Conservation (phyloP, 2,329 filamentous ascomycete genomes). For the Hypoxylon sp. region DNA sequence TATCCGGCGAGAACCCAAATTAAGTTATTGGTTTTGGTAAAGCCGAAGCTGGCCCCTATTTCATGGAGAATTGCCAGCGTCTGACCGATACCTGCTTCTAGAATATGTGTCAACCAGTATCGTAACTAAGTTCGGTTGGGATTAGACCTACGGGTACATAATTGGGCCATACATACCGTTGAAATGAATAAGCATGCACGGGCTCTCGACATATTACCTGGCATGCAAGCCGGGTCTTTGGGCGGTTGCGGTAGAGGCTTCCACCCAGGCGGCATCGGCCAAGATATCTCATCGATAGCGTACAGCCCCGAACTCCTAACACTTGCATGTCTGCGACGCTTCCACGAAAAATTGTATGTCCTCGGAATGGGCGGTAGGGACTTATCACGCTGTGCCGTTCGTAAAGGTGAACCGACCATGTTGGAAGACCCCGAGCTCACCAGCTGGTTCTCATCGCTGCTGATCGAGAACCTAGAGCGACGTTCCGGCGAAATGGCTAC, state of each 20-base stretch:
- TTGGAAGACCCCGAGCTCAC: conserved; percentile 31
- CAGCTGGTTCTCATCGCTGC: conserved; percentile 41
- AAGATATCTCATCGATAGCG: conserved; percentile 32
- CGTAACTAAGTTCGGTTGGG: background rate
- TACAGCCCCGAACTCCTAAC: conserved; percentile 16
- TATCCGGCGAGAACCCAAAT: conserved; percentile 73
- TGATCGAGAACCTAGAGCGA: conserved; percentile 45
- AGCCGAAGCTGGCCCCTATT: conserved; percentile 64
- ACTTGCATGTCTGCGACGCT: conserved; percentile 14
- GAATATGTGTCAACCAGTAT: conserved; percentile 18
- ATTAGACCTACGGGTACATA: conserved; percentile 57
- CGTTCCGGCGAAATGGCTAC: conserved; percentile 11
- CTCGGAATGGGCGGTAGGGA: conserved; percentile 33
- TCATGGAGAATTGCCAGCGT: conserved; percentile 64
- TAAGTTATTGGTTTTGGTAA: conserved; percentile 61
- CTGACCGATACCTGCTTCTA: conserved; percentile 62
- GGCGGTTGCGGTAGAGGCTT: conserved; percentile 6
- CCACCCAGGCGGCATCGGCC: conserved; percentile 27
- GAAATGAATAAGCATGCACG: conserved; percentile 59
- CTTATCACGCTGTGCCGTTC: conserved; percentile 18
- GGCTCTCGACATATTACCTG: conserved; percentile 30
- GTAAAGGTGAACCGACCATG: conserved; percentile 26
- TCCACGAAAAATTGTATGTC: conserved; percentile 21
- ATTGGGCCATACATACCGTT: conserved; percentile 63
- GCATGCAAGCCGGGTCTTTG: background rate